Conservation (phyloP, 208 protist species). For the Willaertia magna region DNA sequence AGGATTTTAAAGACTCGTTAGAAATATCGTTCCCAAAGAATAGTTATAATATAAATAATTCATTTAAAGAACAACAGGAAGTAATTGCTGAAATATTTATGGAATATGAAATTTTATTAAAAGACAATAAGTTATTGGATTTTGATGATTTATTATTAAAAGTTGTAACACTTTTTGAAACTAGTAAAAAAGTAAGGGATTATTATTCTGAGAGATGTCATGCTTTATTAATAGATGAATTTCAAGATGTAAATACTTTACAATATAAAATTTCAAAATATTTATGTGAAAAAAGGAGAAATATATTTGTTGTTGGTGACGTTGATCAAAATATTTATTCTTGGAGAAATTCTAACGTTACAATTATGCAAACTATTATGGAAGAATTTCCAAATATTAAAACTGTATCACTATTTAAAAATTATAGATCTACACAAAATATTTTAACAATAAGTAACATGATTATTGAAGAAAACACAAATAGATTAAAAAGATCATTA, state of each 20-base stretch:
- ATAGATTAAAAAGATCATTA: not conserved
- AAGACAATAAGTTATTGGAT: not conserved
- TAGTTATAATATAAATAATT: too few relatives aligned
- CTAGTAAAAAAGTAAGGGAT: not conserved
- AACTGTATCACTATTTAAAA: not conserved
- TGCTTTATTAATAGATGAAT: not conserved
- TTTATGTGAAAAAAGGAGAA: not conserved
- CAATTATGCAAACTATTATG: not conserved
- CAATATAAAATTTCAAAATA: not conserved
- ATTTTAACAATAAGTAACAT: not conserved
- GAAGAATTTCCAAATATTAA: not conserved
- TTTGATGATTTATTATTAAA: not conserved
- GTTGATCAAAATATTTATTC: not conserved
- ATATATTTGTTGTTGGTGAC: not conserved
- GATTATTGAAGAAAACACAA: not conserved
- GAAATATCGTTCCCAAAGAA: too few relatives aligned
- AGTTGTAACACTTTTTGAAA: not conserved
- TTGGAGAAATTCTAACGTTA: not conserved
- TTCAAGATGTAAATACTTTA: not conserved
- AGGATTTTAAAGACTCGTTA: too few relatives aligned
- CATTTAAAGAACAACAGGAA: too few relatives aligned
- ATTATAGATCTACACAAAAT: not conserved
- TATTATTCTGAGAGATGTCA: not conserved
- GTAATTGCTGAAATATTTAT: not conserved
- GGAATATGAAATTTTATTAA: not conserved